Evolutionary conservation across 768 basidiomycete species (phyloP).

Genomic region (Gloeopeniophorella convolvens): DNA sequence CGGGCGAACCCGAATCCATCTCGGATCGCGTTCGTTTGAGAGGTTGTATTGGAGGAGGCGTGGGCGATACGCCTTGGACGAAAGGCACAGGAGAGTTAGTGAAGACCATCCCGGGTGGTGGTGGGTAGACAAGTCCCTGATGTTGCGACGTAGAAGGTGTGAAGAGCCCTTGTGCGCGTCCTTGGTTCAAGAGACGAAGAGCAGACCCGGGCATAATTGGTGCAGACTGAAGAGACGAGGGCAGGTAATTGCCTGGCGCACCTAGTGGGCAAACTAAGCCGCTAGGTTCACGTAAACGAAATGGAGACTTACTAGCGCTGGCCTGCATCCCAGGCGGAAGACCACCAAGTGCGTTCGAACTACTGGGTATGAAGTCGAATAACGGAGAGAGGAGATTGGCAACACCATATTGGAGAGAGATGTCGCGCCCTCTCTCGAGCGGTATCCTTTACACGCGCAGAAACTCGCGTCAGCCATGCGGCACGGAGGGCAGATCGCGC

Average conservation of each 20-base stretch:
- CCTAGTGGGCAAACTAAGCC: neutral
- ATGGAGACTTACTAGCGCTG: conserved; percentile 10
- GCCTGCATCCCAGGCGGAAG: conserved; percentile 40
- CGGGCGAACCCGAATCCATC: conserved; percentile 45
- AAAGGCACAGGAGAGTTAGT: conserved; percentile 43
- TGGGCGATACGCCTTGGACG: conserved; percentile 27
- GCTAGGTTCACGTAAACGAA: neutral
- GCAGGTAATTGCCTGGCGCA: conserved; percentile 20
- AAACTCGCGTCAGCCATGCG: neutral
- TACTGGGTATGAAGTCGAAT: conserved; percentile 90
- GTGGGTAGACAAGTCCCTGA: conserved; percentile 42
- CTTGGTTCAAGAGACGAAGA: conserved; percentile 76
- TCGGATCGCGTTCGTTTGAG: conserved; percentile 64
- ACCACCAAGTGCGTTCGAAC: conserved; percentile 59
- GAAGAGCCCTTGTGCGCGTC: conserved; percentile 79
- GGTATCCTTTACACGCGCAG: conserved; percentile 67
- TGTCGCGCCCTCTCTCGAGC: conserved; percentile 86
- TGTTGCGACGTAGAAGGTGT: conserved; percentile 71
- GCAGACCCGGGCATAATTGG: conserved; percentile 87
- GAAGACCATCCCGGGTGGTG: conserved; percentile 46
- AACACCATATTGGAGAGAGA: conserved; percentile 89
- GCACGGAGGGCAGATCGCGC: conserved; percentile 3
- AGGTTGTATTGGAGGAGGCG: conserved; percentile 33
- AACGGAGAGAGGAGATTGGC: conserved; percentile 80
- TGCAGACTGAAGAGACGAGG: conserved; percentile 55